Percentiles rank a stretch among this genome's conserved stretches.
phyloP scores from a whole-genome alignment of 768 basidiomycete species.

The Cyclocybe cylindracea region DNA sequence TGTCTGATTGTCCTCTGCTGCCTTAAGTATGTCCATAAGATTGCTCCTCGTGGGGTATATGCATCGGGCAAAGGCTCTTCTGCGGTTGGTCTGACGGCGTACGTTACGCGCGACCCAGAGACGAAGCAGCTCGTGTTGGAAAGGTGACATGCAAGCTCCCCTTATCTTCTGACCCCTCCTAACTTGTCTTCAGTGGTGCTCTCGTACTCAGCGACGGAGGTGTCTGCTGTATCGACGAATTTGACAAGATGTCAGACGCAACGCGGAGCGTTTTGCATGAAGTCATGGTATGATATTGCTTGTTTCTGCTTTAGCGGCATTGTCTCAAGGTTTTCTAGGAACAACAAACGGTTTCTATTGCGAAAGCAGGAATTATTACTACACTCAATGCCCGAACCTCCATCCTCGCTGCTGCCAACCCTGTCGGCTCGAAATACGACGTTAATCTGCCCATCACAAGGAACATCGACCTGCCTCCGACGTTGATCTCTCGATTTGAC shows the following conservation, averaged over 20 bases:
- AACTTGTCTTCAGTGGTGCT: conserved; percentile 64
- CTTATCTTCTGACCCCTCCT: not conserved
- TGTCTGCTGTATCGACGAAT: conserved; percentile 98
- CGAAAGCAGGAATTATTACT: conserved; percentile 98
- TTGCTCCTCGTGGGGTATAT: conserved; percentile 96
- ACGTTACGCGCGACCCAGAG: conserved; percentile 97
- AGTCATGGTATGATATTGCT: conserved; percentile 72
- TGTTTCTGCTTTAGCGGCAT: not conserved
- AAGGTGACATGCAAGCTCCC: conserved; percentile 50
- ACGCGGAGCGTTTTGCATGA: conserved; percentile 98
- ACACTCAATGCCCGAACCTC: conserved; percentile 98
- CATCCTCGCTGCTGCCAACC: conserved; percentile 96
- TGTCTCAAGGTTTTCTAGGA: conserved; percentile 52
- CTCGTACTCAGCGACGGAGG: conserved; percentile 94
- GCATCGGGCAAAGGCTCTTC: conserved; percentile 98
- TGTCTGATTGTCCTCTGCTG: not conserved
- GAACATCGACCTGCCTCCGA: conserved; percentile 97
- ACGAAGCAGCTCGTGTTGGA: conserved; percentile 98
- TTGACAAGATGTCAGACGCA: conserved; percentile 98
- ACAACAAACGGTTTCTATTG: conserved; percentile 99
- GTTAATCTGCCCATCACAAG: conserved; percentile 87
- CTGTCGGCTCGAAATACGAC: conserved; percentile 95
- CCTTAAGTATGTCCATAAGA: conserved; percentile 93
- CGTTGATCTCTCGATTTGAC: conserved; percentile 97
- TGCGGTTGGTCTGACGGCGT: conserved; percentile 97